Percentiles rank a stretch among this genome's conserved stretches.
These are phyloP conservation scores for Aspergillus fumigatus DNA, from an alignment of 2,329 filamentous ascomycete species.

Conservation along the genomic window DNA sequence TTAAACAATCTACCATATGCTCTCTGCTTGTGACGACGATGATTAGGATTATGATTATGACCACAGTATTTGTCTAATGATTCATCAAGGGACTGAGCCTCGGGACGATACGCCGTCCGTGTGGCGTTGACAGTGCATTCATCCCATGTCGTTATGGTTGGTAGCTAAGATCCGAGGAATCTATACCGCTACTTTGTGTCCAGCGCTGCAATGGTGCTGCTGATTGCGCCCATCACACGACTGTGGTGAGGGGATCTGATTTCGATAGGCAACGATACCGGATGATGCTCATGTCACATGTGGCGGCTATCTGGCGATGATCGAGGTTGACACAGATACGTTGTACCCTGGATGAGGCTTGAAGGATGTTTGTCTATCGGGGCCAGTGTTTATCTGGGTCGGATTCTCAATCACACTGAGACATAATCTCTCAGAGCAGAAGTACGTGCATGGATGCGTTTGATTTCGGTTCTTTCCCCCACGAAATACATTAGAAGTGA, in stretches of 20 bases:
- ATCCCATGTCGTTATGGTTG: neutral
- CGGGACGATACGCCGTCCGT: neutral
- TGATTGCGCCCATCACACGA: constrained; percentile 17
- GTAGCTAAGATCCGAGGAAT: neutral
- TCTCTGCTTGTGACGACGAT: constrained; percentile 9
- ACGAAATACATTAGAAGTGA: neutral
- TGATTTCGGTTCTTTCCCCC: neutral
- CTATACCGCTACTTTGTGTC: constrained; percentile 17
- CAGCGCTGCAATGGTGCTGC: neutral
- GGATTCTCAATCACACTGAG: neutral
- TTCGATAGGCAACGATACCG: constrained; percentile 4
- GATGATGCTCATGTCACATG: constrained; percentile 3
- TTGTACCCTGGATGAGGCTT: neutral
- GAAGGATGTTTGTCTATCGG: neutral
- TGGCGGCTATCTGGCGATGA: neutral
- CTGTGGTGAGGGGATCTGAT: constrained; percentile 5
- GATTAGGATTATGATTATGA: neutral
- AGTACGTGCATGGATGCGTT: neutral
- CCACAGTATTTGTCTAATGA: too few relatives aligned
- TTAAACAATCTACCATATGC: constrained; percentile 3
- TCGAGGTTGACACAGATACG: neutral
- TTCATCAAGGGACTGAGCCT: neutral
- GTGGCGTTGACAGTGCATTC: neutral
- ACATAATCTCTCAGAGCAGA: neutral
- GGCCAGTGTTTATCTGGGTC: neutral